Conservation (phyloP, 2,329 filamentous ascomycete genomes). For the Lecanosticta acicola region DNA sequence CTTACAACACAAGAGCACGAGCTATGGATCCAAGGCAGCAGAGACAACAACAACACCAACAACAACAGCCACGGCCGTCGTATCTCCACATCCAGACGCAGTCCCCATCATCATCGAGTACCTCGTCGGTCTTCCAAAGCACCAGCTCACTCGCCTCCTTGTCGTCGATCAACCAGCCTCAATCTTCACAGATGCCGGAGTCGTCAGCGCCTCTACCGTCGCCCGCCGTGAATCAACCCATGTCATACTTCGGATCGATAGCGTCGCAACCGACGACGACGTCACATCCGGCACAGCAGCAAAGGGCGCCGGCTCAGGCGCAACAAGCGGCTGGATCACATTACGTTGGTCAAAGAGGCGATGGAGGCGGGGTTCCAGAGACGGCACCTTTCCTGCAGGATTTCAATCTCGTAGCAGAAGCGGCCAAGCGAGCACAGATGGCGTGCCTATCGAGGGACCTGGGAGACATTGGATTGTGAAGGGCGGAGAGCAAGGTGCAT, state of each 20-base stretch:
- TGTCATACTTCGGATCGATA: slow-evolving; percentile 29
- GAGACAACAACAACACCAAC: slow-evolving; percentile 24
- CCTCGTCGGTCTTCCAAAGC: slow-evolving; percentile 36
- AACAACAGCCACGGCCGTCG: slow-evolving; percentile 29
- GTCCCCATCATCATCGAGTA: slow-evolving; percentile 20
- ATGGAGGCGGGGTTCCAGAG: slow-evolving; percentile 33
- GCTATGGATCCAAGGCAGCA: slow-evolving; percentile 22
- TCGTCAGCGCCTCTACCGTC: slow-evolving; percentile 33
- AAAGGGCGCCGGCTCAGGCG: slow-evolving; percentile 29
- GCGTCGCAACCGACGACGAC: slow-evolving; percentile 13
- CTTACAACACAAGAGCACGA: background rate
- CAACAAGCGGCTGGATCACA: slow-evolving; percentile 15
- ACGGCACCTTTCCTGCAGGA: slow-evolving; percentile 66
- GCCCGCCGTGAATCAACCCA: slow-evolving; percentile 27
- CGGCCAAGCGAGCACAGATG: slow-evolving; percentile 87
- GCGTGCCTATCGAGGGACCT: slow-evolving; percentile 82
- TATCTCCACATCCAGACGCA: slow-evolving; percentile 29
- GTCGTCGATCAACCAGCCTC: slow-evolving; percentile 23
- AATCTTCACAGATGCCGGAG: slow-evolving; percentile 31
- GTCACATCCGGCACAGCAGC: slow-evolving; percentile 29
- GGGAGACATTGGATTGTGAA: slow-evolving; percentile 55
- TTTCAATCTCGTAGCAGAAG: slow-evolving; percentile 82
- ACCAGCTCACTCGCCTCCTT: slow-evolving; percentile 41
- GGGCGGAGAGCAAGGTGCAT: no score
- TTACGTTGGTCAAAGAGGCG: slow-evolving; percentile 30